Conservation (phyloP, 306 rosid species). For the Macrotyloma uniflorum region DNA sequence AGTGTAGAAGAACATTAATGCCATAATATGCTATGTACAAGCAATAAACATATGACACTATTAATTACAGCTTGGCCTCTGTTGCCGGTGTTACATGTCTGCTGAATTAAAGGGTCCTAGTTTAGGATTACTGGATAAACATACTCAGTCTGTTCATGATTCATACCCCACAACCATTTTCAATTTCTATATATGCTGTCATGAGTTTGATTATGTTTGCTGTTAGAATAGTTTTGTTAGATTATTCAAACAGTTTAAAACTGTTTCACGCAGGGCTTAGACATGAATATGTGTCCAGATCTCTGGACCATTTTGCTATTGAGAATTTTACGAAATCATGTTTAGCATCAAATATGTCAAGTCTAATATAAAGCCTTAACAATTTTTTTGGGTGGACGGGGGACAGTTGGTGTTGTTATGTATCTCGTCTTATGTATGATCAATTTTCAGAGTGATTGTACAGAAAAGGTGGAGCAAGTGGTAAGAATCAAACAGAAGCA, state of each 20-base stretch:
- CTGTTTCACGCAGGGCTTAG: conserved; percentile 1
- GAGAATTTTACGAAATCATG: conserved; percentile 21
- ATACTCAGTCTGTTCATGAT: background rate
- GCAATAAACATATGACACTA: background rate
- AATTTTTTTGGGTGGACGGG: background rate
- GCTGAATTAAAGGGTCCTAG: conserved; percentile 1
- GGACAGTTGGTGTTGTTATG: background rate
- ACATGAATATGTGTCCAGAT: conserved; percentile 1
- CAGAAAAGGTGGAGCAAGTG: conserved; percentile 62
- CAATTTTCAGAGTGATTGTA: conserved; percentile 54
- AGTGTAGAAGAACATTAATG: background rate
- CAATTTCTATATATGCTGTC: background rate
- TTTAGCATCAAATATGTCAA: background rate
- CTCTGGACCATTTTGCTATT: conserved; percentile 16
- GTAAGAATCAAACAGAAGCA: conserved; percentile 72
- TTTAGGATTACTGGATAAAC: background rate
- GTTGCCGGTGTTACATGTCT: background rate
- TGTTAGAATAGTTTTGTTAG: conserved; percentile 6
- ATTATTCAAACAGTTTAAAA: conserved; percentile 24
- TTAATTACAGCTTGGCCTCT: background rate
- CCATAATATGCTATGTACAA: too few relatives aligned
- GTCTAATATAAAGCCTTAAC: background rate
- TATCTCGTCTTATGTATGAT: conserved; percentile 26
- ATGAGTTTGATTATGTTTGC: conserved; percentile 25
- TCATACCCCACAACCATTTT: conserved; percentile 9